These are phyloP conservation scores for Micractinium sp. DNA, from an alignment of 139 green algal genomes.

Conservation along the genomic window DNA sequence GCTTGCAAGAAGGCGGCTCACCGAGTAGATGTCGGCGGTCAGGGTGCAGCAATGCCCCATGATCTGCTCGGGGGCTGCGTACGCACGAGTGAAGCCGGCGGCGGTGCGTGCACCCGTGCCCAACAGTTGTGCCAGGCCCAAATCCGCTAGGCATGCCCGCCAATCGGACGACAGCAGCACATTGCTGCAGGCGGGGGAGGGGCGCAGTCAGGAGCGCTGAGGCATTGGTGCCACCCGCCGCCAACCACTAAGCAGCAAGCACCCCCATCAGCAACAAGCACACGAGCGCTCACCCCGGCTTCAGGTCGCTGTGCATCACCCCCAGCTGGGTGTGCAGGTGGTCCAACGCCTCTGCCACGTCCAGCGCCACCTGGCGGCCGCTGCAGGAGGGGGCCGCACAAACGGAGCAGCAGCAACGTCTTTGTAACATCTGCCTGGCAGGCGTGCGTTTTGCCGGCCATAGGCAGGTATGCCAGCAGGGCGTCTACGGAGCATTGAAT, in stretches of 20 bases:
- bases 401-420: too few species aligned
- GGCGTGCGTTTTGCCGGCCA: too few species aligned
- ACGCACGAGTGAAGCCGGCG: background rate
- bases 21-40: background rate
- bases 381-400: background rate
- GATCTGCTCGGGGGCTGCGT: background rate
- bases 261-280: too few species aligned
- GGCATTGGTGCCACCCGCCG: background rate
- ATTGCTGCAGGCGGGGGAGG: background rate
- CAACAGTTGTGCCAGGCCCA: background rate
- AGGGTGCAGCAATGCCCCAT: background rate
- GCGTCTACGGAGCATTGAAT: too few species aligned
- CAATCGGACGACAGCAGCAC: background rate
- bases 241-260: too few species aligned
- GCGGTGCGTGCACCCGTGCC: background rate
- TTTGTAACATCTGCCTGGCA: too few species aligned
- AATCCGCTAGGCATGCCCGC: constrained; percentile 1
- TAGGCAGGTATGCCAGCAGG: too few species aligned
- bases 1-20: too few species aligned
- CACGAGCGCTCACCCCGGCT: background rate
- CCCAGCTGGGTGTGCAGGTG: background rate
- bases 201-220: too few species aligned
- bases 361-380: background rate
- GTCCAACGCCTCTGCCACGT: background rate
- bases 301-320: background rate